Evolutionary conservation across 495 filamentous ascomycete species (phyloP).

Genomic region (Darksidea phi): DNA sequence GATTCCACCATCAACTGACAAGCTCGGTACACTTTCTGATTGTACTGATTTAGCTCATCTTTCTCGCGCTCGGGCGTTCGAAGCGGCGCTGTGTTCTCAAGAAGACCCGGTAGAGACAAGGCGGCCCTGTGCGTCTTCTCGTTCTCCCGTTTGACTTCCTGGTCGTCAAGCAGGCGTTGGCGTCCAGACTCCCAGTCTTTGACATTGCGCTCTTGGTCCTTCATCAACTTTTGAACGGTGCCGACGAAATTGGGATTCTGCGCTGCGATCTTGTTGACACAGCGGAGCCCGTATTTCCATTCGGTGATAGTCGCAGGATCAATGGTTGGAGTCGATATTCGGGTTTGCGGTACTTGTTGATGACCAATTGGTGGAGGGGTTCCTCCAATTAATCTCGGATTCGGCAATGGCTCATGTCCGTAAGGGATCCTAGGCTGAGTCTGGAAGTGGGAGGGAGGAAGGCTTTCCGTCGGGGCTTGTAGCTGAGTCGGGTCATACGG

Average conservation of each 20-base stretch:
- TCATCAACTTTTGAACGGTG: slow-evolving; percentile 55
- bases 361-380: not conserved
- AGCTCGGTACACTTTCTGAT: slow-evolving; percentile 61
- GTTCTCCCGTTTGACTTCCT: slow-evolving; percentile 39
- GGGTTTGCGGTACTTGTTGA: slow-evolving; percentile 5
- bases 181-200: slow-evolving; percentile 59
- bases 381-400: slow-evolving; percentile 10
- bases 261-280: slow-evolving; percentile 59
- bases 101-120: slow-evolving; percentile 14
- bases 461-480: not conserved
- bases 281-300: slow-evolving; percentile 61
- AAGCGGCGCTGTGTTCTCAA: slow-evolving; percentile 2
- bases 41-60: slow-evolving; percentile 58
- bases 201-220: slow-evolving; percentile 63
- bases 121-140: slow-evolving; percentile 9
- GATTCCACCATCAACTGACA: slow-evolving; percentile 58
- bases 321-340: slow-evolving; percentile 20
- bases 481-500: not conserved
- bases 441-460: too few relatives aligned
- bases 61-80: slow-evolving; percentile 50
- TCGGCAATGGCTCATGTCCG: not conserved
- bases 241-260: slow-evolving; percentile 50
- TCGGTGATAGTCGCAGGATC: slow-evolving; percentile 63
- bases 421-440: not conserved
- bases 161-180: slow-evolving; percentile 53